Conservation (phyloP, 2,329 filamentous ascomycete species). For the Cephalotrichum gorgonifer region DNA sequence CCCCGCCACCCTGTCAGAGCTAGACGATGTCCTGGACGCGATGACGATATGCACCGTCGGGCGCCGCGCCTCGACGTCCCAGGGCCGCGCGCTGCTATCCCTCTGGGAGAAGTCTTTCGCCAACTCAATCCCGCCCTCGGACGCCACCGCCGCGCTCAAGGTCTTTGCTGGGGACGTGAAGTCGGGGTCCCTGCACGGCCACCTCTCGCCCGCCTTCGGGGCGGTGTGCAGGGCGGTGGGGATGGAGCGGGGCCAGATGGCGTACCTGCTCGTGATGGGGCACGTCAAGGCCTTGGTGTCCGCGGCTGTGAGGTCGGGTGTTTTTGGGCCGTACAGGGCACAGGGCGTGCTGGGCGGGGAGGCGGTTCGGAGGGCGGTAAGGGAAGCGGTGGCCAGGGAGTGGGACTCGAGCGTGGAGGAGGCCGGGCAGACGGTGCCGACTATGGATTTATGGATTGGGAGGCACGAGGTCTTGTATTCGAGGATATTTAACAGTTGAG, state of each 20-base stretch:
- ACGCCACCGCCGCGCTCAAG: slow-evolving; percentile 8
- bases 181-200: slow-evolving; percentile 17
- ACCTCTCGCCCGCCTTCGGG: slow-evolving; percentile 64
- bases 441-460: slow-evolving; percentile 75
- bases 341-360: slow-evolving; percentile 59
- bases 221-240: slow-evolving; percentile 52
- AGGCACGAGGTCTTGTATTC: slow-evolving; percentile 77
- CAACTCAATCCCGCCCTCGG: slow-evolving; percentile 14
- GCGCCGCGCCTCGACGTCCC: slow-evolving; percentile 61
- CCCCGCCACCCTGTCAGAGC: slow-evolving; percentile 35
- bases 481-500: slow-evolving; percentile 73
- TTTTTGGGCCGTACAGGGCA: slow-evolving; percentile 73
- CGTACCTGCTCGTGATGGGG: slow-evolving; percentile 65
- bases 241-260: slow-evolving; percentile 50
- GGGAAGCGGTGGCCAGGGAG: slow-evolving; percentile 46
- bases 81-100: slow-evolving; percentile 63
- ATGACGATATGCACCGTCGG: slow-evolving; percentile 71
- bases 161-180: slow-evolving; percentile 10
- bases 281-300: slow-evolving; percentile 69
- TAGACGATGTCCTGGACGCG: slow-evolving; percentile 72
- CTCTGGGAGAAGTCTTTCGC: slow-evolving; percentile 68
- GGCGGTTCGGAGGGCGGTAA: slow-evolving; percentile 47
- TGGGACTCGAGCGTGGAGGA: slow-evolving; percentile 50
- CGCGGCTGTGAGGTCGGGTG: slow-evolving; percentile 65
- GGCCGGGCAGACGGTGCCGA: slow-evolving; percentile 65